Percentiles rank a stretch among this genome's conserved stretches.
Evolutionary conservation across 2,329 filamentous ascomycete genomes (phyloP).

Genomic region (Verticillium klebahnii): DNA sequence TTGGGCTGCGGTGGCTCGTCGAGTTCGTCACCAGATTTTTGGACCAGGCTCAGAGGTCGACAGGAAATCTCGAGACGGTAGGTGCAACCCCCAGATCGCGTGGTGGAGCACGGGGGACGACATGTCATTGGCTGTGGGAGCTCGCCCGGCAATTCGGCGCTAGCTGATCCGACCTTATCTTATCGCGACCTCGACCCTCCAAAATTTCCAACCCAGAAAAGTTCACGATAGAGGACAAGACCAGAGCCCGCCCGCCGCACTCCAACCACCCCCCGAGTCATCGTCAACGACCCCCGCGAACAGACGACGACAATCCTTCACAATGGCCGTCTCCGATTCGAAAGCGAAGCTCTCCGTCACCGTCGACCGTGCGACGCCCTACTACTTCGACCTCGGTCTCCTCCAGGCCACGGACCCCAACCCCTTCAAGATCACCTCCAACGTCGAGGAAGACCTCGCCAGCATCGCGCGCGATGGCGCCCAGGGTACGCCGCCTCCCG

Average conservation of each 20-base stretch:
- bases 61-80: conserved; percentile 10
- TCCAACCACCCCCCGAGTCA: background rate
- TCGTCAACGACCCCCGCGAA: conserved; percentile 2
- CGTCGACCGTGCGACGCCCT: conserved; percentile 80
- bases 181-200: conserved; percentile 4
- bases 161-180: conserved; percentile 11
- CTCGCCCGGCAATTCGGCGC: conserved; percentile 7
- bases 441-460: conserved; percentile 65
- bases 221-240: conserved; percentile 3
- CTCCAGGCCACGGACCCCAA: conserved; percentile 86
- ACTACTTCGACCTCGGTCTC: conserved; percentile 88
- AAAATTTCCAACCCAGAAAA: conserved; percentile 15
- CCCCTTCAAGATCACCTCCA: conserved; percentile 57
- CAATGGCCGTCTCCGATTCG: conserved; percentile 31
- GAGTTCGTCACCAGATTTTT: conserved; percentile 10
- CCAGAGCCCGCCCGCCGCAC: background rate
- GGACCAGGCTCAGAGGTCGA: conserved; percentile 9
- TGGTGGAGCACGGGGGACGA: background rate
- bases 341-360: conserved; percentile 54
- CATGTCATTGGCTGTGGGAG: background rate
- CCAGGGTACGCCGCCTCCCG: conserved; percentile 43
- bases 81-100: conserved; percentile 3
- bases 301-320: conserved; percentile 6
- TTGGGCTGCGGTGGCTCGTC: conserved; percentile 4
- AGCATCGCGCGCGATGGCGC: conserved; percentile 80